Evolutionary conservation across 768 basidiomycete genomes (phyloP).

Genomic region (Exsudoporus frostii): DNA sequence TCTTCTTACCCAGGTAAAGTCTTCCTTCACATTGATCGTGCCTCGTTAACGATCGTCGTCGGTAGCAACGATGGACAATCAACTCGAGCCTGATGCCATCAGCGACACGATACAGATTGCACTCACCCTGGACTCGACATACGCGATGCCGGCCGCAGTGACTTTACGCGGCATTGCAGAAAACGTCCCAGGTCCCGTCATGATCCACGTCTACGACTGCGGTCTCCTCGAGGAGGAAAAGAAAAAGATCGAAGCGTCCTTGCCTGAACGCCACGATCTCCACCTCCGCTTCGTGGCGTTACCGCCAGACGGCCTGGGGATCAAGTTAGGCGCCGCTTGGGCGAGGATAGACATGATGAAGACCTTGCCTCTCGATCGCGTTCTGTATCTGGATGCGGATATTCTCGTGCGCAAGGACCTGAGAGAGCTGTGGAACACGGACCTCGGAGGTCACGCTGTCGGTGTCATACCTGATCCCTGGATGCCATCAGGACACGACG

Average conservation of each 20-base stretch:
- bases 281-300: slow-evolving; percentile 35
- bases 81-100: background rate
- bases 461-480: slow-evolving; percentile 46
- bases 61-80: background rate
- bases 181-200: slow-evolving; percentile 36
- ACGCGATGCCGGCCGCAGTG: slow-evolving; percentile 46
- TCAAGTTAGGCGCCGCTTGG: slow-evolving; percentile 35
- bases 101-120: too few relatives aligned
- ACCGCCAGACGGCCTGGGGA: slow-evolving; percentile 24
- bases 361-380: slow-evolving; percentile 42
- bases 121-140: slow-evolving; percentile 38
- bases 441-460: slow-evolving; percentile 39
- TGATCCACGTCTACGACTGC: slow-evolving; percentile 46
- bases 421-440: slow-evolving; percentile 40
- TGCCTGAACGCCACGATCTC: slow-evolving; percentile 24
- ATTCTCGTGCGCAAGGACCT: slow-evolving; percentile 37
- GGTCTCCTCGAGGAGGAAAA: slow-evolving; percentile 36
- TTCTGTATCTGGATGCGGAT: slow-evolving; percentile 33
- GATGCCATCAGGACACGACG: slow-evolving; percentile 36
- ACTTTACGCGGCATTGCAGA: slow-evolving; percentile 39
- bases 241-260: slow-evolving; percentile 24
- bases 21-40: background rate
- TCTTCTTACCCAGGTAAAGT: background rate
- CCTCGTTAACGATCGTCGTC: background rate
- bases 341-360: slow-evolving; percentile 45